Percentiles rank a stretch among this genome's conserved stretches.
Evolutionary conservation across 2,329 filamentous ascomycete genomes (phyloP).

Genomic region (Periconia sp.): DNA sequence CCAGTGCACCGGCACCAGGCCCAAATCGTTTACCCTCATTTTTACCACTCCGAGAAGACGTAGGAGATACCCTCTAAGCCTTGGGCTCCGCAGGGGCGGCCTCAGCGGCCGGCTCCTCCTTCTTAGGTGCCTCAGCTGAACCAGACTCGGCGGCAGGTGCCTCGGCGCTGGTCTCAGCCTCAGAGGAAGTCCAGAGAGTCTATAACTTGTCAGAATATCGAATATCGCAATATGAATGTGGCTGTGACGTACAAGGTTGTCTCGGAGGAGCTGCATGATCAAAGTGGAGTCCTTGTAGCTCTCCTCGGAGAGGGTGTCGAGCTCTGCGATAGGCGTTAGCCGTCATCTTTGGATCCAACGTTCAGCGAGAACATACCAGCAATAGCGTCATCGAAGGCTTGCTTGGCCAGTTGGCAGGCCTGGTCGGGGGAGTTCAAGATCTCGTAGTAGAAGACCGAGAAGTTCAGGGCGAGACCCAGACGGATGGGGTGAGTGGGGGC

Average conservation of each 20-base stretch:
- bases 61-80: constrained; percentile 39
- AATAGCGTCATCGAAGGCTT: constrained; percentile 95
- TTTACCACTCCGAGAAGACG: constrained; percentile 32
- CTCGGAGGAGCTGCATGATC: constrained; percentile 97
- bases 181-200: constrained; percentile 99
- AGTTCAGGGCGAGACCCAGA: constrained; percentile 89
- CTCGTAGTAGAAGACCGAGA: constrained; percentile 99
- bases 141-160: constrained; percentile 57
- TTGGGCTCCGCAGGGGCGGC: constrained; percentile 67
- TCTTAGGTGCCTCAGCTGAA: constrained; percentile 55
- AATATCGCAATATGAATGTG: not conserved
- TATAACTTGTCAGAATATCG: constrained; percentile 46
- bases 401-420: constrained; percentile 96
- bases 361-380: constrained; percentile 59
- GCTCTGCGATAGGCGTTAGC: constrained; percentile 60
- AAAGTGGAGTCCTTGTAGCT: constrained; percentile 99
- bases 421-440: constrained; percentile 98
- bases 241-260: constrained; percentile 72
- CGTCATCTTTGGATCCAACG: not conserved
- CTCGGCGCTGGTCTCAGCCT: constrained; percentile 78
- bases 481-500: constrained; percentile 92
- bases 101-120: constrained; percentile 30
- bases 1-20: constrained; percentile 33
- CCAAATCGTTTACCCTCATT: constrained; percentile 34
- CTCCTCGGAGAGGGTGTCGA: constrained; percentile 95